These are phyloP conservation scores for Agroathelia rolfsii DNA, from an alignment of 1,284 basidiomycete species.

Conservation along the genomic window DNA sequence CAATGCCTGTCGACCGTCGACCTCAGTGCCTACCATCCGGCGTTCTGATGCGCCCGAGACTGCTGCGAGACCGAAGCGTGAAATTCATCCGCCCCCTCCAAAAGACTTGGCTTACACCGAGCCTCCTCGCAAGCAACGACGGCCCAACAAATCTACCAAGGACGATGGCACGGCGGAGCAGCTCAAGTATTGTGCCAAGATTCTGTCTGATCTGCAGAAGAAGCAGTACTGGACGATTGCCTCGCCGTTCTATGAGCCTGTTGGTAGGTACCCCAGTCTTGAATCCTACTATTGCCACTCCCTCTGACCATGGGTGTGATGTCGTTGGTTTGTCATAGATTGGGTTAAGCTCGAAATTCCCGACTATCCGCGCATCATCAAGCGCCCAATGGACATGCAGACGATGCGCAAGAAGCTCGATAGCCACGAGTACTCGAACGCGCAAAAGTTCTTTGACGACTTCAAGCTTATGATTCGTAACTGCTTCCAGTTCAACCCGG, in stretches of 20 bases:
- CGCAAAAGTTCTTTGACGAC: conserved; percentile 79
- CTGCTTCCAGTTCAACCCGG: conserved; percentile 88
- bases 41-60: conserved; percentile 53
- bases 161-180: conserved; percentile 75
- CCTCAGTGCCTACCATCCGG: conserved; percentile 70
- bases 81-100: conserved; percentile 91
- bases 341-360: conserved; percentile 76
- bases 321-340: conserved; percentile 42
- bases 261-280: conserved; percentile 56
- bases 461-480: conserved; percentile 93
- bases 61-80: conserved; percentile 83
- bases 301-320: conserved; percentile 4
- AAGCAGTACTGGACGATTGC: conserved; percentile 72
- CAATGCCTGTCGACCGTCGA: conserved; percentile 57
- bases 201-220: conserved; percentile 71
- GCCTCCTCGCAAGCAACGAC: conserved; percentile 58
- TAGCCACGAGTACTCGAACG: conserved; percentile 62
- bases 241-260: conserved; percentile 87
- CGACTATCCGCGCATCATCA: conserved; percentile 79
- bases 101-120: conserved; percentile 86
- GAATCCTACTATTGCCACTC: conserved; percentile 1
- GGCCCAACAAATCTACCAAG: conserved; percentile 49
- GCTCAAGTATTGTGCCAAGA: conserved; percentile 72
- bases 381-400: conserved; percentile 91
- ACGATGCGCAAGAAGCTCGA: conserved; percentile 84